Base-by-base conservation (phyloP, 2,329 filamentous ascomycete genomes). In the Sporothrix sp. region DNA sequence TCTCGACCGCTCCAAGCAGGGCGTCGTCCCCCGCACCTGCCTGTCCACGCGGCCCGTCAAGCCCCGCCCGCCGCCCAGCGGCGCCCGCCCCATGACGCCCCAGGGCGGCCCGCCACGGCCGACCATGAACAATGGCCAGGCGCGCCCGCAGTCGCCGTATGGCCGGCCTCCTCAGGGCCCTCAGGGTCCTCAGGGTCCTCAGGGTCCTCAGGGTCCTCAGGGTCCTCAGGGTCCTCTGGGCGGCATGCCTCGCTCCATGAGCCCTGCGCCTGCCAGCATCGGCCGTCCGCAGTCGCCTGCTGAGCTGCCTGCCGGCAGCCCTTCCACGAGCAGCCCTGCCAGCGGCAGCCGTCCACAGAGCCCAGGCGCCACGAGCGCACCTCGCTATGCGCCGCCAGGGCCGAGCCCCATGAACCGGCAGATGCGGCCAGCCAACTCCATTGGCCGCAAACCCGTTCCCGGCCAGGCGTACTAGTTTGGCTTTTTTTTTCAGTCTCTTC, bases 11-110 rank as follows among this genome's bases (percentile, higher is more conserved):
- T 90, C 88, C 54, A 77, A 86, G 60, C 90, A 97, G 71, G 93
- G 93, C 72, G 93, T 97, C 48, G 87, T 86, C 52, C 93, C 93
- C 13, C 82, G 93, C 59, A 95, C 90, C 33, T 98, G 93, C 69
- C 76, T 98, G 45, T 97, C 93, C 13, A 86, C 88, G 52, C 83
- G 89, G 45, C 88, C 91, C 16, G 85, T 97, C 56, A 96, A 94
- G 73, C 87, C 90, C 42, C 84, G 89, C 40, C 72, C 78, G 36
- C 71, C 71, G 18, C 71, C 67, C 49, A 70, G 71, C 28, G 71
- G 71, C 21, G 50, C 38, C 16, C 57, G 57, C 48, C 71, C 69
- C 21, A 69, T 68, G 66, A 67, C 64, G 3, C 68, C 69, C 20
- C 64, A 68, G 52, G 61, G 60, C 30, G 62, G 62, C 40, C 42